Conservation (phyloP, 495 filamentous ascomycete species). For the Penicillium desertorum region DNA sequence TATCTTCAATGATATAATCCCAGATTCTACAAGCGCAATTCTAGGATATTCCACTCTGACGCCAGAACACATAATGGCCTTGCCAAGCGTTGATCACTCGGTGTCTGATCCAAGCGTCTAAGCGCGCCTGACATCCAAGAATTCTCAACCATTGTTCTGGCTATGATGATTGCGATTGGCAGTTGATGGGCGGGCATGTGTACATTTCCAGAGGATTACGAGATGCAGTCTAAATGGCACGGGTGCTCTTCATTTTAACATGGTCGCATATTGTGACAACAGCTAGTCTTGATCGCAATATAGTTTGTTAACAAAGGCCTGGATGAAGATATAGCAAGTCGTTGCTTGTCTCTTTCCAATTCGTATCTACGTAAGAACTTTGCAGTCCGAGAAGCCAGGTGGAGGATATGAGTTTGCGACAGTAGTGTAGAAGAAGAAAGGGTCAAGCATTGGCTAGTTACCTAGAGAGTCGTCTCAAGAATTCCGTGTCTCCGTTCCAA, state of each 20-base stretch:
- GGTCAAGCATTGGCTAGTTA: background rate
- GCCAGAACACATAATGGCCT: too few species aligned
- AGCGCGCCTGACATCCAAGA: too few species aligned
- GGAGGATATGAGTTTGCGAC: background rate
- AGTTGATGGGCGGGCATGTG: too few species aligned
- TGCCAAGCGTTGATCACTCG: too few species aligned
- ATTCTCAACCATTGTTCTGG: too few species aligned
- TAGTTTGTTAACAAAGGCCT: background rate
- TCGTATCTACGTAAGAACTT: background rate
- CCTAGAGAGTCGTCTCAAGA: background rate
- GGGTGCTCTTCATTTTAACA: background rate
- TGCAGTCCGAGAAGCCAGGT: background rate
- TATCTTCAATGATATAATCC: too few species aligned
- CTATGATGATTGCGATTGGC: too few species aligned
- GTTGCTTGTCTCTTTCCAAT: background rate
- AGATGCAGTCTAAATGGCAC: too few species aligned
- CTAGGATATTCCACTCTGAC: too few species aligned
- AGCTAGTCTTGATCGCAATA: background rate
- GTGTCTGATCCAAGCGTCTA: background rate
- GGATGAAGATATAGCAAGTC: background rate
- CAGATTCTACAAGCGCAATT: too few species aligned
- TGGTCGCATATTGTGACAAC: background rate
- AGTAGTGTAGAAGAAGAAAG: background rate
- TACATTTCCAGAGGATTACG: too few species aligned
- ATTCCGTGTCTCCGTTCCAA: background rate